Evolutionary conservation across 305 asterid species (phyloP), one percentile per base, ranked within the genome.

Genomic region (Fraxinus greggii): DNA sequence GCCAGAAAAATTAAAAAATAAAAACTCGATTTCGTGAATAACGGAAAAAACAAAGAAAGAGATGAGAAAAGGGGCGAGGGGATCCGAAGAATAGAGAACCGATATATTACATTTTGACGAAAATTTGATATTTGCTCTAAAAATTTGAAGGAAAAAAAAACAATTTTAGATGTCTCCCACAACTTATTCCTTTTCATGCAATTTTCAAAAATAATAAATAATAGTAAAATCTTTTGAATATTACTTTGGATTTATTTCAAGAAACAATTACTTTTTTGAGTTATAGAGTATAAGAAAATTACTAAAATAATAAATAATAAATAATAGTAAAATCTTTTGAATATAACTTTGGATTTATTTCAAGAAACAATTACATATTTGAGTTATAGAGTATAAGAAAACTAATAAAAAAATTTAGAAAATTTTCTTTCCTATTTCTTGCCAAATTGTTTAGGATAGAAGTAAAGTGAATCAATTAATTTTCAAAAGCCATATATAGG

Each of bases 401-500:
- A 42, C 54, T 0, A 35, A 5, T 1, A 36, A 15, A 51, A 51
- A 0, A 51, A 4, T 17, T 12, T 51, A 51, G 67, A 19, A 56
- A 56, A 63, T 7, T 67, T 67, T 26, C 10, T 67, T 67, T 13
- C 38, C 38, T 67, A 67, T 10, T 26, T 29, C 21, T 67, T 35
- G 21, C 35, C 36, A 31, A 29, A 15, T 29, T 15, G 12, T 69
- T 69, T 65, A 65, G 73, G 7, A 65, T 65, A 65, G 33, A 65
- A 65, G 36, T 26, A 65, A 65, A 69, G 40, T 28, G 17, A 69
- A 69, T 85, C 79, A 78, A 82, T 51, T 7, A 23, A 42, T 56
- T 73, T 24, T 63, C 56, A 45, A 45, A 26, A 7, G 10, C 13
- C 80, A 65, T 75, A 83, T 7, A 40, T 76, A 40, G 65, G 61